Evolutionary conservation across 176 grass and related monocot genomes (phyloP), one percentile per base, ranked within the genome.

Genomic region (Phyllostachys edulis): DNA sequence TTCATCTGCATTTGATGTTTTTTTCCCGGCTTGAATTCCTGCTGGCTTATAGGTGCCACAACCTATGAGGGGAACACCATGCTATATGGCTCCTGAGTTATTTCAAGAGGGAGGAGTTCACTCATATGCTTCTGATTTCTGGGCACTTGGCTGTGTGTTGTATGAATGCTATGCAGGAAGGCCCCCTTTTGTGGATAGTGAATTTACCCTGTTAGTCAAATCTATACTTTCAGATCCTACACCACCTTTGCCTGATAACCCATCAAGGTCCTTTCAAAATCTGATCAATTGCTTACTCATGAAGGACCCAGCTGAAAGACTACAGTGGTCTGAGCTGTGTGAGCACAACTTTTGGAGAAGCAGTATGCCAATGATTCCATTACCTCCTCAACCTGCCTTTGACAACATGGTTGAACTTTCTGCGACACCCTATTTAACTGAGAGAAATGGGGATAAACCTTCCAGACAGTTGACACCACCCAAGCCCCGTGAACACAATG

Each of bases 61-160:
- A 54, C 87, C 93, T 67, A 95, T 90, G 91, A 90, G 83, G 82
- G 96, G 96, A 42, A 94, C 93, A 42, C 96, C 96, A 13, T 99
- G 94, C 76, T 99, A 99, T 88, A 99, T 99, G 96, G 96, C 96
- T 84, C 93, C 93, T 81, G 96, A 99, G 88, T 87, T 99, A 77
- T 99, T 99, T 85, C 87, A 69, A 49, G 93, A 99, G 81, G 96
- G 88, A 78, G 96, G 96, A 71, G 84, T 90, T 18, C 93, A 96
- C 76, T 96, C 96, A n/a, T 95, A 99, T 79, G 96, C 96, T 80
- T 99, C 96, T 80, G 91, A 99, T 92, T 99, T 99, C 60, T 99
- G 93, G 96, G 96, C 96, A 24, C 91, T 99, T 61, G 96, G 93
- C 74, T 99, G 96, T 76, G 89, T 99, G 54, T 86, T 99, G 62